Evolutionary conservation across 192 early-diverging fungal genomes (phyloP), one percentile per base, ranked within the genome.

Genomic region (Coemansia sp.): DNA sequence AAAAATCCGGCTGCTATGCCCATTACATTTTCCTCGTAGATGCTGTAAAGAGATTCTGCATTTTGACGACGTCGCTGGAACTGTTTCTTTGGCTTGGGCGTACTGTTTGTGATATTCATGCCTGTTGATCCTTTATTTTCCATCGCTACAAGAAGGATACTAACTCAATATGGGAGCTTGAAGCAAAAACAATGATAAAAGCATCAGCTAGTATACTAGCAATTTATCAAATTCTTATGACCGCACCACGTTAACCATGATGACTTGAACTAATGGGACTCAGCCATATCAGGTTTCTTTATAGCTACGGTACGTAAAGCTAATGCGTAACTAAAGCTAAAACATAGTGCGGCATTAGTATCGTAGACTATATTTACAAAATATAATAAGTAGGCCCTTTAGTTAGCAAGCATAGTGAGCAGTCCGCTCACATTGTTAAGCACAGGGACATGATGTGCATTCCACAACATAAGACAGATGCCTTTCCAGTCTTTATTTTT

Each of bases 1-100:
- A 79, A 69, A 54, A 73, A 63, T 32, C 76, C 76, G 5, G 71
- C 76, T 1, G 76, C 58, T 6, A 49, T 26, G 32, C 70, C 76
- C 49, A 69, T 38, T 30, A 67, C 44, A 51, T 64, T 73, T 24
- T 73, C 60, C 53, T 79, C 76, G 54, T 73, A 64, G 53, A 69
- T 44, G 14, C 64, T 62, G 24, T 69, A 60, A n/a, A 73, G 62
- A 34, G 27, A 50, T 47, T 73, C 67, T 5, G 65, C 67, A 26
- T 41, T 69, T 6, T 50, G 76, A 26, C 19, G 24, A 19, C 27
- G 50, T 28, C 47, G 54, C 22, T 69, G 62, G 27, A 78, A 69
- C 51, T 59, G 26, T 24, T 56, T 59, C 26, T n/a, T 24, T 49
- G 23, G 22, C 4, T 30, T 16, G 5, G 53, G 38, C 38, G 12